Evolutionary conservation across 108 stramenopile genomes (phyloP), one percentile per base, ranked within the genome.

Genomic region (Ochromonas danica): DNA sequence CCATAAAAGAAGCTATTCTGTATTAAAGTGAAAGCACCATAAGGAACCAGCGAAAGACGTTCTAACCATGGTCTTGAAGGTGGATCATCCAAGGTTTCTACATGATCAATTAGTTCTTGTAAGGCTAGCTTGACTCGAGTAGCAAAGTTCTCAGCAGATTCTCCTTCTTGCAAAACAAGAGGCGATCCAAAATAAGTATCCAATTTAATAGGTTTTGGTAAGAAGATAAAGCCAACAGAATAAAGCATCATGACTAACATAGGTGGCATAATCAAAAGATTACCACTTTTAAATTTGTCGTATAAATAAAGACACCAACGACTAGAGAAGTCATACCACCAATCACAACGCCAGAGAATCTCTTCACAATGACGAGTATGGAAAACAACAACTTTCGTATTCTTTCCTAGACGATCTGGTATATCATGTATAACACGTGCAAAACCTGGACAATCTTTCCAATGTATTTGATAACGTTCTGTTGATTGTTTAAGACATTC

Each of bases 381-480:
- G 38, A 75, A 75, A 57, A 33, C 14, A 60, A 75, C 25, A 36
- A 75, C 72, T 28, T 41, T 27, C n/a, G 40, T 42, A 60, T 75
- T 39, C 28, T 17, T 27, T 75, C 31, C 31, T 6, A 60, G 72
- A 14, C 10, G 3, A 27, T 75, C 72, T 57, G 25, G 31, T 14
- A 14, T 40, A 6, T 17, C 3, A 27, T 30, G 40, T 41, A 75
- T 45, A 36, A 75, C 51, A 27, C 72, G 25, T 10, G 72, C 72
- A 75, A 75, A 75, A 41, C 72, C 72, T 35, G 72, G 72, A 38
- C 41, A 38, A 27, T 39, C 40, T 75, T 75, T 75, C 72, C 72
- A 75, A 38, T 14, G 43, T 42, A 75, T 36, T 60, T 36, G 72
- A 75, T 75, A 42, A 28, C 40, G 25, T 27, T 75, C 72, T 6